A percentile compares a stretch with the other conserved stretches of the same genome.
These are phyloP conservation scores for Ascomycota sp. DNA, from an alignment of 2,329 filamentous ascomycete genomes.

Conservation along the genomic window DNA sequence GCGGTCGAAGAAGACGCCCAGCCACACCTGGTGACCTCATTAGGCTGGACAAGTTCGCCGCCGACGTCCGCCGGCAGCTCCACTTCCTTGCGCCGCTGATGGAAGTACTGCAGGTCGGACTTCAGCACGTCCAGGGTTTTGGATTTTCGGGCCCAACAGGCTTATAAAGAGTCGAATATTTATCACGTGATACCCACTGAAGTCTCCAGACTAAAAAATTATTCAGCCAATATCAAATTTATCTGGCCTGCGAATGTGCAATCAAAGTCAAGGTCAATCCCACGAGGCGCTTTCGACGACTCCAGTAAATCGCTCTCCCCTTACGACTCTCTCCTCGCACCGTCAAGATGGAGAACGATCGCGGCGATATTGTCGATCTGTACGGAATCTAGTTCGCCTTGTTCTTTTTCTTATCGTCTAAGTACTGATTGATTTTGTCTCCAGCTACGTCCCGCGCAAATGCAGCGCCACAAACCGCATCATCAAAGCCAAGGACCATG, in stretches of 20 bases:
- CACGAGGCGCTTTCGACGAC: conserved; percentile 11
- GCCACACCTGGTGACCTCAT: no score
- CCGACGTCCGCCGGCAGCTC: no score
- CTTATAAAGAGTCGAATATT: no score
- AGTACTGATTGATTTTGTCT: conserved; percentile 1
- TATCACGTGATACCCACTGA: no score
- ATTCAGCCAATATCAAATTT: conserved; percentile 13
- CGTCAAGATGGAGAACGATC: conserved; percentile 97
- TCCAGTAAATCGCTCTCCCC: conserved; percentile 1
- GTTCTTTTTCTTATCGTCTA: no score
- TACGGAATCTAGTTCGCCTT: conserved; percentile 25
- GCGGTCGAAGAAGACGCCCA: no score
- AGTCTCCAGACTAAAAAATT: conserved; percentile 12
- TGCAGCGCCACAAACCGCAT: conserved; percentile 98
- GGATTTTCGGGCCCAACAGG: no score
- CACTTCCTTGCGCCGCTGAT: no score
- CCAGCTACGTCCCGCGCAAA: conserved; percentile 92
- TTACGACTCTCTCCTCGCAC: conserved; percentile 5
- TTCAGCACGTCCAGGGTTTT: no score
- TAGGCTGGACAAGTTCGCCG: no score
- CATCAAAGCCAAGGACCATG: conserved; percentile 99
- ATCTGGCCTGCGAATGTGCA: conserved; percentile 5
- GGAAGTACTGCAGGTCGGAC: no score
- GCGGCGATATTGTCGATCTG: conserved; percentile 98
- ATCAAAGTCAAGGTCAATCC: conserved; percentile 6